Conservation (phyloP, 352 stramenopile species). For the Globisporangium rhizosaccharum region DNA sequence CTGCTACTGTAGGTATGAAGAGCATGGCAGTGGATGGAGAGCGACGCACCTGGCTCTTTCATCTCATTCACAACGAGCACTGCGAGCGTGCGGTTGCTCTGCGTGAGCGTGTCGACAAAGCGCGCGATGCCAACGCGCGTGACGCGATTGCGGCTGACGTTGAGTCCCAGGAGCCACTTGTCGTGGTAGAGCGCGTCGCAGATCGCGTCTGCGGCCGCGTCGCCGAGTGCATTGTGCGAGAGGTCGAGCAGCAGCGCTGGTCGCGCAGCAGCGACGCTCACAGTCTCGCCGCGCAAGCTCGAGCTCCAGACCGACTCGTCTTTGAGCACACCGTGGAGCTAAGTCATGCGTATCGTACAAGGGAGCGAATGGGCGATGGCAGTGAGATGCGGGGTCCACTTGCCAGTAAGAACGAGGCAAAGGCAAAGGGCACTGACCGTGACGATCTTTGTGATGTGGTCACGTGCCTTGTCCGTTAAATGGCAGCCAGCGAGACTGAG, state of each 20-base stretch:
- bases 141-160: constrained; percentile 38
- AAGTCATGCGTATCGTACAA: background rate
- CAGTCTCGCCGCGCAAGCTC: constrained; percentile 32
- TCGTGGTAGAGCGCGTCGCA: constrained; percentile 53
- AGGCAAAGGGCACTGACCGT: constrained; percentile 16
- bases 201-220: constrained; percentile 30
- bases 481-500: constrained; percentile 37
- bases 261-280: background rate
- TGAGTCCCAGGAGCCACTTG: constrained; percentile 59
- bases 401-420: background rate
- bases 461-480: constrained; percentile 44
- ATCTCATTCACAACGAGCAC: constrained; percentile 30
- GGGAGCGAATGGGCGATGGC: background rate
- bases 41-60: constrained; percentile 20
- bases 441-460: constrained; percentile 59
- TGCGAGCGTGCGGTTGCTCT: constrained; percentile 43
- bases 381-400: no score
- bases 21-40: background rate
- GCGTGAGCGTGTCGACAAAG: constrained; percentile 31
- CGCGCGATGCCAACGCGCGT: constrained; percentile 20
- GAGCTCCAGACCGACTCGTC: constrained; percentile 56
- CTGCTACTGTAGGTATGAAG: no score
- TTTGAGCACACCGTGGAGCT: constrained; percentile 49
- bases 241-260: constrained; percentile 40
- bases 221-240: constrained; percentile 38